phyloP scores from a whole-genome alignment of 225 moss, liverwort and hornwort genomes.

The Polytrichum formosum region DNA sequence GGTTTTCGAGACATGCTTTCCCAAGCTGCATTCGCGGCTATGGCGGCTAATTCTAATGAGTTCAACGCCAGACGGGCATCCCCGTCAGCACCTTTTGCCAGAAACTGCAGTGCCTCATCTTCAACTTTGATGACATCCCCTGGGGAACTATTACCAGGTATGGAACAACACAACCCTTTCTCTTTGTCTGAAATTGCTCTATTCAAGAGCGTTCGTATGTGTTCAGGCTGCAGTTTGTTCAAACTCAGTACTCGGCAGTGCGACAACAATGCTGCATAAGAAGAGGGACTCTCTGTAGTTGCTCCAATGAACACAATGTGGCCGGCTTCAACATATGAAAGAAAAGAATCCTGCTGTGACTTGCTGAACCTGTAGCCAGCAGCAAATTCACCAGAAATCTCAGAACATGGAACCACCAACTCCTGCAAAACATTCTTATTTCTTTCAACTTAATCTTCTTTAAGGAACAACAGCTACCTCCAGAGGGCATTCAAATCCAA shows the following conservation, averaged over 20 bases:
- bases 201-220: slow-evolving; percentile 54
- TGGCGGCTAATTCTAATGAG: slow-evolving; percentile 72
- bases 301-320: slow-evolving; percentile 85
- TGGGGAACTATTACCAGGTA: slow-evolving; percentile 30
- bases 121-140: slow-evolving; percentile 54
- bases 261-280: slow-evolving; percentile 71
- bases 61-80: slow-evolving; percentile 85
- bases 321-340: slow-evolving; percentile 76
- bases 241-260: slow-evolving; percentile 73
- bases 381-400: not conserved
- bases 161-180: slow-evolving; percentile 60
- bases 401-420: no score
- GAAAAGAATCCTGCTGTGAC: slow-evolving; percentile 80
- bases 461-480: no score
- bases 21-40: slow-evolving; percentile 56
- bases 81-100: slow-evolving; percentile 72
- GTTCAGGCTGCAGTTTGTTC: slow-evolving; percentile 71
- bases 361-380: slow-evolving; percentile 62
- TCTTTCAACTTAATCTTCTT: no score
- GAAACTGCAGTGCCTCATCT: slow-evolving; percentile 64
- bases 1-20: slow-evolving; percentile 27
- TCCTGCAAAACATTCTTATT: no score
- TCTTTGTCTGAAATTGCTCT: slow-evolving; percentile 64
- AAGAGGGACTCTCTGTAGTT: slow-evolving; percentile 86
- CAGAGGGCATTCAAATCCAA: no score